These are phyloP conservation scores for Fusarium camptoceras DNA, from an alignment of 2,329 filamentous ascomycete species.

Conservation along the genomic window DNA sequence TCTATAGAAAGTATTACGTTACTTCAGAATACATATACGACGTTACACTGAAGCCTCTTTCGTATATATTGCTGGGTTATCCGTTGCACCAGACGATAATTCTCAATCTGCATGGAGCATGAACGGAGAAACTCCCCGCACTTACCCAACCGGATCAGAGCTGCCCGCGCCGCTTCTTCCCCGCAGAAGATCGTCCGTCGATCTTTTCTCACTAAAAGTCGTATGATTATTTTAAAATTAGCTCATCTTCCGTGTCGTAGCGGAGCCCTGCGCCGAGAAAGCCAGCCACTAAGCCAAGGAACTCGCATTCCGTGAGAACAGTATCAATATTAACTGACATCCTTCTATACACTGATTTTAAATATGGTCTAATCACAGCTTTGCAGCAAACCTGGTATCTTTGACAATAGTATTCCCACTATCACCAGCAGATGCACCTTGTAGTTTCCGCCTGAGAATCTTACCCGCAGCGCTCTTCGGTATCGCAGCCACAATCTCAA, in stretches of 20 bases:
- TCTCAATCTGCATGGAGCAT: not conserved
- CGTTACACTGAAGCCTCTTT: not conserved
- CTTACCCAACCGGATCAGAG: not conserved
- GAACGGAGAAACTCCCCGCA: not conserved
- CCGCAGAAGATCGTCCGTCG: not conserved
- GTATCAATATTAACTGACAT: too few relatives aligned
- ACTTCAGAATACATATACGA: not conserved
- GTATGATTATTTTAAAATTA: not conserved
- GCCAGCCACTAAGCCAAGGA: too few relatives aligned
- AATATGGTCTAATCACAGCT: not conserved
- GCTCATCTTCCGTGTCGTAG: not conserved
- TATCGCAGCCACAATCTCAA: conserved; percentile 10
- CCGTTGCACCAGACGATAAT: not conserved
- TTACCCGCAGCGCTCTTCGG: conserved; percentile 12
- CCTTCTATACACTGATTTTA: too few relatives aligned
- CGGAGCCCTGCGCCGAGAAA: not conserved
- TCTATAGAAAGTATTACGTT: not conserved
- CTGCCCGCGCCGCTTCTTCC: not conserved
- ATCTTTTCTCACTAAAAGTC: not conserved
- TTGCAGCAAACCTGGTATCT: not conserved
- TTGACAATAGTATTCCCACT: not conserved
- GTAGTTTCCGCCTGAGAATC: conserved; percentile 4
- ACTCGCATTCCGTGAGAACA: too few relatives aligned
- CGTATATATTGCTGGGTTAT: not conserved
- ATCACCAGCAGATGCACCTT: fast-evolving